Evolutionary conservation across 805 yeast genomes (phyloP), one percentile per base, ranked within the genome.

Genomic region (Nakazawaea wyomingensis): DNA sequence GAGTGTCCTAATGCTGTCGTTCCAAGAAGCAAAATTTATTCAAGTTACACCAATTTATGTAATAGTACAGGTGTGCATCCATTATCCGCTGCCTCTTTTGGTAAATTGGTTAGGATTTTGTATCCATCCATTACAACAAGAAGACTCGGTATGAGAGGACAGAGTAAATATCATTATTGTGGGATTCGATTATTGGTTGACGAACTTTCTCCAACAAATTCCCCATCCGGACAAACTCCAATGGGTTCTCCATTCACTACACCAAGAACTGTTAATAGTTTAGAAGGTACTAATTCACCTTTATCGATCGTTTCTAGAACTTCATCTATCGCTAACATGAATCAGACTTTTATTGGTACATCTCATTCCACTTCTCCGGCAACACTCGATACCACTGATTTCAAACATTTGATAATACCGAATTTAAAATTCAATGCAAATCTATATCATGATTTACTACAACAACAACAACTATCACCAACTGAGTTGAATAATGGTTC

Each of bases 81-180:
- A 1, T 62, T 85, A 43, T 76, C 82, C 29, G 89, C 87, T 22
- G 91, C 95, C 1, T 77, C 85, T 2, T 76, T 87, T 54, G 96
- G 95, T 4, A 85, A 82, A 54, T 64, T 83, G 34, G 86, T 85
- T 16, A 69, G 81, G 45, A 65, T 80, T 4, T 61, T 78, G 4
- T 83, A 74, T 52, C 93, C 95, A 0, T 66, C 68, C 43, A 66
- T 86, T 48, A 78, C 80, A 24, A 84, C 93, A 0, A 72, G 95
- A 49, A 71, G 96, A 42, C 66, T 88, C 41, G 96, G 96, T 2
- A 77, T 81, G 59, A 69, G 95, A 39, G 90, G 90, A 2, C 84
- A 82, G 54, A 80, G 91, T 17, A 83, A 83, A 56, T 89, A 89
- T 60, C 95, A 87, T 58, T 88, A 86, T 55, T 84, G 91, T 60